phyloP scores from a whole-genome alignment of 1,284 basidiomycete species.

The Microbotryomycetes sp. region DNA sequence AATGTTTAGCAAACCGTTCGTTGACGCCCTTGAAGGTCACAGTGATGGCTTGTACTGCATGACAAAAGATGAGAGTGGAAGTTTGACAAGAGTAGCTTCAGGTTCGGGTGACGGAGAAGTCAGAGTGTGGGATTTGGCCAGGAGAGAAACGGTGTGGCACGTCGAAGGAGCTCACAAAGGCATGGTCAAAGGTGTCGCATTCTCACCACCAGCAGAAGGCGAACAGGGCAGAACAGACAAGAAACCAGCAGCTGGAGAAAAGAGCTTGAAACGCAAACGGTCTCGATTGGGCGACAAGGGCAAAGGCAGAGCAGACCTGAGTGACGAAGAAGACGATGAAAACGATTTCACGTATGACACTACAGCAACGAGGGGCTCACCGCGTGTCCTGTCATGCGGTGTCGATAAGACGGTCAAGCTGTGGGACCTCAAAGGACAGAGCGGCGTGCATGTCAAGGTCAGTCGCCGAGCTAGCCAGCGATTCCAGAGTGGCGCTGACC shows the following conservation, averaged over 20 bases:
- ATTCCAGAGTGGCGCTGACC: constrained; percentile 43
- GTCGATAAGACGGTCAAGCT: constrained; percentile 87
- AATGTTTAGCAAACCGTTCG: constrained; percentile 95
- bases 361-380: constrained; percentile 45
- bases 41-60: constrained; percentile 91
- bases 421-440: constrained; percentile 57
- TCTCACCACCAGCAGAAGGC: constrained; percentile 44
- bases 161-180: constrained; percentile 81
- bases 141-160: constrained; percentile 59
- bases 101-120: constrained; percentile 96
- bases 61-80: constrained; percentile 62
- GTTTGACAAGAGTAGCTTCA: constrained; percentile 73
- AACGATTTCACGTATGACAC: constrained; percentile 20
- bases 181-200: constrained; percentile 81
- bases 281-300: constrained; percentile 27
- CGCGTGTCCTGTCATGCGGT: constrained; percentile 79
- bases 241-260: constrained; percentile 31
- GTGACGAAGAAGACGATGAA: constrained; percentile 30
- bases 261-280: constrained; percentile 26
- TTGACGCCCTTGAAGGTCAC: constrained; percentile 85
- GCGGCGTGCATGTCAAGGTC: constrained; percentile 38
- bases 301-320: constrained; percentile 23
- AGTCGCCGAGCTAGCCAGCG: constrained; percentile 30
- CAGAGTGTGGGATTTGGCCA: constrained; percentile 77
- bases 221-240: constrained; percentile 32